Percentiles rank a stretch among this genome's conserved stretches.
Evolutionary conservation across 371 early-diverging fungal species (phyloP).

Genomic region (Mucor sp.): DNA sequence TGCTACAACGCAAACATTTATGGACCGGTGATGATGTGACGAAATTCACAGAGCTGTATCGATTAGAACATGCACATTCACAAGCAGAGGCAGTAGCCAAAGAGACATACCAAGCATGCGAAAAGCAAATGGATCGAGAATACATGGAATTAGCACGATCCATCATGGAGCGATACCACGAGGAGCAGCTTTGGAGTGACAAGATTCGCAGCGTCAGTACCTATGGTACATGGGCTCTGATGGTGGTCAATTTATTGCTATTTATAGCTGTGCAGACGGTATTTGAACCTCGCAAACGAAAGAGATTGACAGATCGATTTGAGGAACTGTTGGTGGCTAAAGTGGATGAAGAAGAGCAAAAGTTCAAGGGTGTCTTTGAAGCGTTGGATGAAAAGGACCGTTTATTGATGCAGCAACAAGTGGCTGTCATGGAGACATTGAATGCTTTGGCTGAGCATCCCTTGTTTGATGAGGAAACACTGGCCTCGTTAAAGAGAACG

Average conservation of each 20-base stretch:
- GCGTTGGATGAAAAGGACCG: constrained; percentile 26
- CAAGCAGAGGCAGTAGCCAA: constrained; percentile 66
- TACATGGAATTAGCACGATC: constrained; percentile 70
- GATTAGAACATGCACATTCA: constrained; percentile 78
- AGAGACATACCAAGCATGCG: constrained; percentile 57
- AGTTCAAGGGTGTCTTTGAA: constrained; percentile 31
- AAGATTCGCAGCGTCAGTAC: constrained; percentile 91
- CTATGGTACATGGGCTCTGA: constrained; percentile 82
- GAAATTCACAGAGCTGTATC: constrained; percentile 85
- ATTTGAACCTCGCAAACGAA: constrained; percentile 79
- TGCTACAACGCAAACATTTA: constrained; percentile 84
- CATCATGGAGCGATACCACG: constrained; percentile 82
- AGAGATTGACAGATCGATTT: constrained; percentile 72
- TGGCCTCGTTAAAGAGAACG: background rate
- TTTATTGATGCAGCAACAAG: constrained; percentile 28
- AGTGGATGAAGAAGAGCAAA: constrained; percentile 46
- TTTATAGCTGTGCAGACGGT: constrained; percentile 75
- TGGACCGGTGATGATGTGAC: constrained; percentile 89
- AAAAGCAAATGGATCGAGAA: constrained; percentile 70
- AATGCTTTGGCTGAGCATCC: constrained; percentile 21
- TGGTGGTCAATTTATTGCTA: constrained; percentile 72
- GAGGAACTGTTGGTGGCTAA: constrained; percentile 60
- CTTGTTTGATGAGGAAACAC: constrained; percentile 8
- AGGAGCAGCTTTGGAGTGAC: constrained; percentile 97
- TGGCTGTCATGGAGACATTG: constrained; percentile 26